Conservation (phyloP, 2,329 filamentous ascomycete species). For the Xylariaceae sp. region DNA sequence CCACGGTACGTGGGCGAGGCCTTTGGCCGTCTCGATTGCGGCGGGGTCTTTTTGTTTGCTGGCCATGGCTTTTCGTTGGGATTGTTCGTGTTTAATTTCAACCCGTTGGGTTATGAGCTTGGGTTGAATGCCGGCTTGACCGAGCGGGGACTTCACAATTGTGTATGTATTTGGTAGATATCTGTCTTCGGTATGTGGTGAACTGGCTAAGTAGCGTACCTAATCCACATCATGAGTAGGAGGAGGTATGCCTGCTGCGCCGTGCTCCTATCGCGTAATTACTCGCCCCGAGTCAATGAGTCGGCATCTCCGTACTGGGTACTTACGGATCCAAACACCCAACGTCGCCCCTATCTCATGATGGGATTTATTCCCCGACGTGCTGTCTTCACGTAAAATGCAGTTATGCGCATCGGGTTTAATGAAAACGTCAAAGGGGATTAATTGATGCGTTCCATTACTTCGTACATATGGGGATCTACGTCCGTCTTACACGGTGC, state of each 20-base stretch:
- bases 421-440: too few species aligned
- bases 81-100: neutral
- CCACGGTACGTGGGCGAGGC: slow-evolving; percentile 13
- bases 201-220: too few species aligned
- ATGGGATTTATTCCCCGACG: neutral
- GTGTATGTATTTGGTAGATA: too few species aligned
- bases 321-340: neutral
- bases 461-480: neutral
- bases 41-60: slow-evolving; percentile 16
- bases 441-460: too few species aligned
- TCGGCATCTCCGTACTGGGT: neutral
- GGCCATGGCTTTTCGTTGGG: slow-evolving; percentile 16
- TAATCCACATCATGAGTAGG: too few species aligned
- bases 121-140: neutral
- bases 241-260: neutral
- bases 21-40: slow-evolving; percentile 12
- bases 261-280: neutral
- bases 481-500: neutral
- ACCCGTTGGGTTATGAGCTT: neutral
- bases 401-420: too few species aligned
- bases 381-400: neutral
- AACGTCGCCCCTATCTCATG: neutral
- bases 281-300: neutral
- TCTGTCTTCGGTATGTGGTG: too few species aligned
- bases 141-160: too few species aligned